Evolutionary conservation across 495 filamentous ascomycete species (phyloP), one percentile per base, ranked within the genome.

Genomic region (Xylaria palmicola): DNA sequence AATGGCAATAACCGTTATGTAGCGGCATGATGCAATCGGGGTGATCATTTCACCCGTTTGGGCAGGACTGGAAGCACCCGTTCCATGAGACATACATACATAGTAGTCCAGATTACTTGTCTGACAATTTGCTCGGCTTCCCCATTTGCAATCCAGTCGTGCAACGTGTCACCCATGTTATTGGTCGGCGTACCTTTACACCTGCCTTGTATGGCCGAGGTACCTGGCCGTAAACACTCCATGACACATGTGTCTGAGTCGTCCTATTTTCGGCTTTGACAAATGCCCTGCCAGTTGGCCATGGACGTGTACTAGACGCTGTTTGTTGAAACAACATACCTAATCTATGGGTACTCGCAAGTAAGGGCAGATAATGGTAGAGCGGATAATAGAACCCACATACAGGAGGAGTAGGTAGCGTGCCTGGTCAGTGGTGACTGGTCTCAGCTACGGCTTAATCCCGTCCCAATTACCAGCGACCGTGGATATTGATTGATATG

Each of bases 11-110:
- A 48, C 30, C 49, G 41, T 43, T 36, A 56, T 44, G 59, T 36
- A 17, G 59, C 51, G 64, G 39, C 53, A 69, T 71, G 69, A 71
- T 69, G 69, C 69, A 71, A 71, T 65, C 59, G 62, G 51, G 60
- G 59, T 65, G 62, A 69, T 69, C 64, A 54, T 60, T 58, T 65
- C 60, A 51, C 64, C 69, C 64, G 57, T 69, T 69, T 67, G 52
- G 66, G 69, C 62, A 67, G 55, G 53, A 62, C 63, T 62, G 64
- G 68, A 71, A 63, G 62, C 48, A 62, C 52, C 63, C 63, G 60
- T 71, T 65, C 64, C 64, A 66, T 43, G 22, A 52, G 27, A 29
- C 30, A 40, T 6, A 10, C 44, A 51, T 32, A 10, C 37, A 48
- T n/a, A n/a, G n/a, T n/a, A n/a, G n/a, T n/a, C n/a, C 41, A 27